phyloP scores from a whole-genome alignment of 2,329 filamentous ascomycete species.

The Fusarium heterosporum region DNA sequence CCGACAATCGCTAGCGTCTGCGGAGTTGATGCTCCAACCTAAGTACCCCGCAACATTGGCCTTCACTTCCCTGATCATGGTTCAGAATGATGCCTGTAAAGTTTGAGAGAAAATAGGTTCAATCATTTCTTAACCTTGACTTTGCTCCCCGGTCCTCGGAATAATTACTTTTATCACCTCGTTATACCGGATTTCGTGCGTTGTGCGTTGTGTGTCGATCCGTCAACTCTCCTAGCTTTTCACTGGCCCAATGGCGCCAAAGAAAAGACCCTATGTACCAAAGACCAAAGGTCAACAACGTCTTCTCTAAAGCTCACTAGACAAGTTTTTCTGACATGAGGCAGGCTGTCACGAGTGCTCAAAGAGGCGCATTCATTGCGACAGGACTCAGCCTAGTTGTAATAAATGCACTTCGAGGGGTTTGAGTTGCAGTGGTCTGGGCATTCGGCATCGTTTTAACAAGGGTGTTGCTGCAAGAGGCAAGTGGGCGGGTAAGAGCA shows the following conservation, averaged over 20 bases:
- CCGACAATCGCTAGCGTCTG: not conserved
- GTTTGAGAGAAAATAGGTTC: not conserved
- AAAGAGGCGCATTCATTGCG: slow-evolving; percentile 43
- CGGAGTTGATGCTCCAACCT: not conserved
- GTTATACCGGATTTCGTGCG: not conserved
- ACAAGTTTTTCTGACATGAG: fast-evolving
- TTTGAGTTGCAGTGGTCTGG: slow-evolving; percentile 42
- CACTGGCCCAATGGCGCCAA: slow-evolving; percentile 39
- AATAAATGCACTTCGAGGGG: slow-evolving; percentile 40
- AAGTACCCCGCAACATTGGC: slow-evolving; percentile 18
- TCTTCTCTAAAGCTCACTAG: not conserved
- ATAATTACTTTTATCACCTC: not conserved
- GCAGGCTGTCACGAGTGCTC: slow-evolving; percentile 45
- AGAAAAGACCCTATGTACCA: slow-evolving; percentile 44
- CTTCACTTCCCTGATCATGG: not conserved
- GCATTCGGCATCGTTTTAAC: slow-evolving; percentile 45
- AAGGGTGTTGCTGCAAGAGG: slow-evolving; percentile 44
- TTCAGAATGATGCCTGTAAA: slow-evolving; percentile 20
- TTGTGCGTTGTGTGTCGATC: slow-evolving; percentile 18
- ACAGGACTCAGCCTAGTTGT: slow-evolving; percentile 39
- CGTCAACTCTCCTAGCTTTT: not conserved
- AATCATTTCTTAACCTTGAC: not conserved
- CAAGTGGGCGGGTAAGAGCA: slow-evolving; percentile 45
- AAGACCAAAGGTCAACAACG: slow-evolving; percentile 40
- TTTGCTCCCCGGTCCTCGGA: too few relatives aligned